Evolutionary conservation across 1,139 yeast species (phyloP), one percentile per base, ranked within the genome.

Genomic region (Trichomonascaceae sp.): DNA sequence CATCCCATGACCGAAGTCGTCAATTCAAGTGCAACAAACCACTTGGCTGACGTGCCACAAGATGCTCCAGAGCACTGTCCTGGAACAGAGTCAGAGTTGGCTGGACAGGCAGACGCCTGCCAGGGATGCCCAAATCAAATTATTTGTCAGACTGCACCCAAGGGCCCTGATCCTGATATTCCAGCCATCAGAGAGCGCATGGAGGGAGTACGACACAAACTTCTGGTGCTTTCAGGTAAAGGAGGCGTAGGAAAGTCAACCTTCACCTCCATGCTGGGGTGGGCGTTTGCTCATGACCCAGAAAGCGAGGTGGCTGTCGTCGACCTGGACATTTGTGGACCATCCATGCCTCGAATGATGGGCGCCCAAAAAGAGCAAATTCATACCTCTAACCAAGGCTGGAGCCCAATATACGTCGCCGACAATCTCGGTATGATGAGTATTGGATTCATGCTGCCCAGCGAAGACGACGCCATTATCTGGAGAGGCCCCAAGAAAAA

Each of bases 231-330:
- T 3, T 81, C 94, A 1, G 98, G 98, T 9, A 89, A 89, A 59
- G 99, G 99, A 13, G 99, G 99, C 13, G 99, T 89, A 2, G 99
- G 99, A 0, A 89, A 89, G 55, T 82, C 95, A 1, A 92, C 98
- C 0, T 87, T 89, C 54, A 81, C 97, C 0, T 74, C 94, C 8
- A 81, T 89, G 93, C 66, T 89, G 16, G 74, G 93, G 13, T 89
- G 97, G 95, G 96, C 96, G 0, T 60, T 89, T 28, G 93, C 97
- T 1, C 79, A 92, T 1, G 95, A 87, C 53, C 82, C 77, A 40
- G 80, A 75, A 32, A 36, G 47, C n/a, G 96, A 89, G 54, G 79
- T 89, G 6, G 99, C 97, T 2, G 89, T 94, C 28, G 81, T 89
- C 92, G 99, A 92, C 57, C 62, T 89, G 41, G 99, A 89, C 61